Evolutionary conservation across 192 early-diverging fungal species (phyloP), one percentile per base, ranked within the genome.

Genomic region (Funneliformis geosporum): DNA sequence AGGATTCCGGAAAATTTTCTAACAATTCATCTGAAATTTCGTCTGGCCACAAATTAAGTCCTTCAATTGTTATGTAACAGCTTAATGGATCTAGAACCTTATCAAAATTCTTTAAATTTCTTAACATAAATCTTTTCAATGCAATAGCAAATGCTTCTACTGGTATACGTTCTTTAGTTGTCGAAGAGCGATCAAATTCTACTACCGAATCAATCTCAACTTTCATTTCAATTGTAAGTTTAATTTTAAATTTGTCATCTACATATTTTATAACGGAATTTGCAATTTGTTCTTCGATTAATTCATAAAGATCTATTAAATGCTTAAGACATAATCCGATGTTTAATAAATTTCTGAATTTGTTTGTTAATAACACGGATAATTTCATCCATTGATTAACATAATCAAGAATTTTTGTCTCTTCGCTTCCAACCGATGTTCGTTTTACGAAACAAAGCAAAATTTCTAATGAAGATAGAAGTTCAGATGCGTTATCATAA

Each of bases 331-430:
- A 8, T 66, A 80, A 28, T 44, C n/a, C 65, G 4, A 40, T 18
- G 1, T 44, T 11, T 44, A 75, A 25, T 16, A 75, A 39, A 38
- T 60, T 40, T 21, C 66, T 47, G 14, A 77, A 65, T 43, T 16
- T 55, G 28, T 55, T 46, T 65, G 66, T 44, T 33, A 28, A n/a
- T 25, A 80, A 65, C 7, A 33, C 23, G 21, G 73, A 75, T 46
- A 80, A 11, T 67, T 80, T 75, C 27, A 66, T 65, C 79, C 79
- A 80, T 75, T 76, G 73, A n/a, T 76, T 46, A 23, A 73, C 21
- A 55, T 46, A 80, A 12, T 80, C 72, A n/a, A 40, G 47, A 9
- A 80, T 43, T 14, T 12, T 8, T 8, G 76, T 40, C 12, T 73
- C 42, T 25, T 61, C 44, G 23, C 55, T 38, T 21, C 72, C 61